phyloP scores from a whole-genome alignment of 1,139 yeast species.

The Eremothecium gossypii region DNA sequence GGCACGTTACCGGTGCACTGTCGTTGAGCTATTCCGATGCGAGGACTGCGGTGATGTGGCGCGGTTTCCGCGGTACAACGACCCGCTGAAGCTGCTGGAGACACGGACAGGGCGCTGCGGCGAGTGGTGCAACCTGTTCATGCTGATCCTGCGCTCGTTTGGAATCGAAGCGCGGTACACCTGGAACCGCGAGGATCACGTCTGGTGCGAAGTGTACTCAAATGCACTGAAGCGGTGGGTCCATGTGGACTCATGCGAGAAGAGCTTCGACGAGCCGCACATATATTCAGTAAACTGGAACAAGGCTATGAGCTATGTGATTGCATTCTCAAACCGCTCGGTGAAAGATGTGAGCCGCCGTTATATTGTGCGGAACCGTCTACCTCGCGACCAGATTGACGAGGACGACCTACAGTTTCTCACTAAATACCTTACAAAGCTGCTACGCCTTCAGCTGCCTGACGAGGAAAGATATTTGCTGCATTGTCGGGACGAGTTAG shows the following conservation, averaged over 20 bases:
- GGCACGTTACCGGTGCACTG: conserved; percentile 35
- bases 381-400: conserved; percentile 42
- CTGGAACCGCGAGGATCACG: conserved; percentile 91
- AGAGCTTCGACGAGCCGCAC: conserved; percentile 70
- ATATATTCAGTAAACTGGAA: conserved; percentile 85
- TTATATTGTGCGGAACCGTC: conserved; percentile 47
- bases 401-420: conserved; percentile 36
- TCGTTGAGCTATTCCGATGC: conserved; percentile 60
- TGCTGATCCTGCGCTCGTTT: conserved; percentile 57
- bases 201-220: conserved; percentile 89
- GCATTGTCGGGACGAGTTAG: conserved; percentile 35
- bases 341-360: conserved; percentile 60
- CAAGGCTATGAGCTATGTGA: conserved; percentile 78
- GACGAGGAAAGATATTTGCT: conserved; percentile 30
- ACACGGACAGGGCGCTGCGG: conserved; percentile 81
- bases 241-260: conserved; percentile 85
- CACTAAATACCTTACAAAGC: conserved; percentile 35
- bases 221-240: conserved; percentile 57
- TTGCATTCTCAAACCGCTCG: conserved; percentile 58
- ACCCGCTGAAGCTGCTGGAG: conserved; percentile 50
- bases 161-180: conserved; percentile 60
- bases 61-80: conserved; percentile 70
- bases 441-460: conserved; percentile 29
- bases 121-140: conserved; percentile 87
- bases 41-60: conserved; percentile 36